Percentiles rank a stretch among this genome's conserved stretches.
Conservation (phyloP, 2,329 filamentous ascomycete species). For the Colletotrichum sp. region DNA sequence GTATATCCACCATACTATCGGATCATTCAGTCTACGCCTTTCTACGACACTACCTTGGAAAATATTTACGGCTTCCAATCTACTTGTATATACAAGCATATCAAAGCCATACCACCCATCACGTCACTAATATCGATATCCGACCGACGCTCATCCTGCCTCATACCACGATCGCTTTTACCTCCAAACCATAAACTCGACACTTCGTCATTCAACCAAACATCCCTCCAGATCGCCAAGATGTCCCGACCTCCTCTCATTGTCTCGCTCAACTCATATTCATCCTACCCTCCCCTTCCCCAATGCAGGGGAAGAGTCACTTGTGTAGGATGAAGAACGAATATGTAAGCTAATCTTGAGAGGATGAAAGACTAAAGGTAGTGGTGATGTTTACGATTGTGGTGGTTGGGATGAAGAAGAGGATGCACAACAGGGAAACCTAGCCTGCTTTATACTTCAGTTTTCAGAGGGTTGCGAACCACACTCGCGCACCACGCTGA, state of each 20-base stretch:
- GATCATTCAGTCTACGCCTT: not conserved
- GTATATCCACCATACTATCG: not conserved
- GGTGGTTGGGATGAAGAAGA: not conserved
- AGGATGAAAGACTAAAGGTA: not conserved
- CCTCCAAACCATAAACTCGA: not conserved
- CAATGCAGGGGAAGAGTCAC: not conserved
- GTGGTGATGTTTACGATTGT: not conserved
- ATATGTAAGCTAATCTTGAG: not conserved
- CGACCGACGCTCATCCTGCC: not conserved
- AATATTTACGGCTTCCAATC: not conserved
- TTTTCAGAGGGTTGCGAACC: not conserved
- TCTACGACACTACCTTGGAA: not conserved
- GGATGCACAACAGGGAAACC: not conserved
- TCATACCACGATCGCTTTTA: not conserved
- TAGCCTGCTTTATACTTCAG: not conserved
- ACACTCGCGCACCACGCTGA: not conserved
- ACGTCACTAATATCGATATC: not conserved
- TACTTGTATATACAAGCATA: not conserved
- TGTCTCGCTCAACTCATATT: not conserved
- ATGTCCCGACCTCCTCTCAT: not conserved
- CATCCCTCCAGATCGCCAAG: not conserved
- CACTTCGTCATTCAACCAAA: not conserved
- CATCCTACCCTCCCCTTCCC: not conserved
- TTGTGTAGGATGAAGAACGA: not conserved
- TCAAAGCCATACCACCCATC: not conserved